Evolutionary conservation across 345 rosid genomes (phyloP), one percentile per base, ranked within the genome.

Genomic region (Lagerstroemia speciosa): DNA sequence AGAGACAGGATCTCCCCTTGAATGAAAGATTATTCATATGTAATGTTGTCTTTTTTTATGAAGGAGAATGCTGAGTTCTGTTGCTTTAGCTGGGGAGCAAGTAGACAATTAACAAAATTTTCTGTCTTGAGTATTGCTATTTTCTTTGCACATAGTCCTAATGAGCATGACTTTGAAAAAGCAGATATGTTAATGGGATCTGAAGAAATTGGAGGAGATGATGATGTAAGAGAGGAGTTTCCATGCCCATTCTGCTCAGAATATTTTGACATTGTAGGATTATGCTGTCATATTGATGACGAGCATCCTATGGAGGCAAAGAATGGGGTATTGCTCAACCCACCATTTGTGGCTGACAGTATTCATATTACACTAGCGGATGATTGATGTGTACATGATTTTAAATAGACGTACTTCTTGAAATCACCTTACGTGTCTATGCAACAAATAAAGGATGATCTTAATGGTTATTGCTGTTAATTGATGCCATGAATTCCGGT

Each of bases 241-340:
- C 87, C 94, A 32, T 93, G 98, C 80, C 98, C 98, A 36, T 93
- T 93, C 79, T 93, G 97, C 73, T 81, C 96, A 22, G 94, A 91
- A 67, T 85, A 84, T 69, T 93, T 86, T 50, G 96, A 93, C 78
- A 93, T 93, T 45, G 91, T 84, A 40, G 92, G 96, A 69, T 79
- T 91, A 73, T 93, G 97, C 70, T 89, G 96, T 73, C 98, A 89
- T 86, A 91, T 93, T 64, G 97, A 93, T 55, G 97, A 93, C 50
- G 89, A 85, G 76, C 98, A 93, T 80, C 90, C 92, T 17, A 52
- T 77, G 78, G 96, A 93, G 81, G 90, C 98, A 71, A 89, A 67
- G 76, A 91, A 86, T 78, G 98, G 94, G 91, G 98, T 94, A 91
- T 67, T 22, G 4, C 27, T 33, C 43, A 22, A 36, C 67, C 1